phyloP scores from a whole-genome alignment of 306 rosid genomes.

The Corylus heterophylla region DNA sequence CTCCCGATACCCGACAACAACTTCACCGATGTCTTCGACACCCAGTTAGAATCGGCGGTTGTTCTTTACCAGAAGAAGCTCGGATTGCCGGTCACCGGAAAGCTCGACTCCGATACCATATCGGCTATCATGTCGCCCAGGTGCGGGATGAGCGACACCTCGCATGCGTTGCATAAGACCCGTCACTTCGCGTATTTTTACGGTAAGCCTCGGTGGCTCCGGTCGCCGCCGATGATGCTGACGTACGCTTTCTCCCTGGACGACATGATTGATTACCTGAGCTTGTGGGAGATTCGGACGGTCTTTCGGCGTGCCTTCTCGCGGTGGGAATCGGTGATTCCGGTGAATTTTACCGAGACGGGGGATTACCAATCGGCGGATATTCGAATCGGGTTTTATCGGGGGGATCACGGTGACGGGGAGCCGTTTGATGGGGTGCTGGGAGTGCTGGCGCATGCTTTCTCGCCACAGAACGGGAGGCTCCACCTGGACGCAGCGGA shows the following conservation, averaged over 20 bases:
- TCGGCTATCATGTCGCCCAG: slow-evolving; percentile 69
- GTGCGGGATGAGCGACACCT: slow-evolving; percentile 72
- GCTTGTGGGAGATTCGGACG: slow-evolving; percentile 40
- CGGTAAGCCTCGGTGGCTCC: slow-evolving; percentile 81
- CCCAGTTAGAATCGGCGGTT: slow-evolving; percentile 61
- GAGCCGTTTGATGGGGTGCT: slow-evolving; percentile 86
- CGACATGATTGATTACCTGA: slow-evolving; percentile 47
- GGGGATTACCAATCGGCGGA: slow-evolving; percentile 50
- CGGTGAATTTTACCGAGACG: slow-evolving; percentile 64
- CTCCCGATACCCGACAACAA: slow-evolving; percentile 41
- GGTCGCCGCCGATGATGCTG: slow-evolving; percentile 47
- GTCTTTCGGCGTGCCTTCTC: slow-evolving; percentile 59
- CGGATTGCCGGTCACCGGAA: slow-evolving; percentile 63
- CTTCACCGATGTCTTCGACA: slow-evolving; percentile 69
- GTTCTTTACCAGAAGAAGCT: slow-evolving; percentile 64
- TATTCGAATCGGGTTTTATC: slow-evolving; percentile 73
- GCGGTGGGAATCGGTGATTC: slow-evolving; percentile 87
- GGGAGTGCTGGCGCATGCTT: slow-evolving; percentile 88
- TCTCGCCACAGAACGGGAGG: slow-evolving; percentile 86
- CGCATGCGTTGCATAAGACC: slow-evolving; percentile 27
- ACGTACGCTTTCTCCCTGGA: slow-evolving; percentile 67
- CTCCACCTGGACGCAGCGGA: slow-evolving; percentile 87
- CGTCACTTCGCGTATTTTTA: slow-evolving; percentile 69
- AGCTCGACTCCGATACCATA: slow-evolving; percentile 69
- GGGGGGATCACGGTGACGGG: slow-evolving; percentile 92